Conservation (phyloP, 441 rosid species). For the Bocquillonia castaneifolia region DNA sequence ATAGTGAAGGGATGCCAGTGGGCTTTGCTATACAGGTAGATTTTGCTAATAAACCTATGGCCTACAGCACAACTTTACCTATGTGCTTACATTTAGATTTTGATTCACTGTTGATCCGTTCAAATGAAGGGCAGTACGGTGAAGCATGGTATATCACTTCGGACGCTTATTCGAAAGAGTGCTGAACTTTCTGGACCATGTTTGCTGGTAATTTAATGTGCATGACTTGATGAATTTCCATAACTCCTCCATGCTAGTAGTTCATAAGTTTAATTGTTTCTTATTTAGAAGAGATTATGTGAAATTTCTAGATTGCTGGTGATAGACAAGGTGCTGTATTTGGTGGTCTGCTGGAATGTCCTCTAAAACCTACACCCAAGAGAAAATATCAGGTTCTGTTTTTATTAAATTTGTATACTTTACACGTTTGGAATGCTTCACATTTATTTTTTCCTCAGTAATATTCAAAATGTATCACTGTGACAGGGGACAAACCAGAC, state of each 20-base stretch:
- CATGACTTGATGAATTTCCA: neutral
- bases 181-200: constrained; percentile 77
- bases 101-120: constrained; percentile 36
- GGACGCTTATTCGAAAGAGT: constrained; percentile 82
- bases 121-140: constrained; percentile 95
- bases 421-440: neutral
- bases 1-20: constrained; percentile 83
- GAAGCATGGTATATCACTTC: constrained; percentile 94
- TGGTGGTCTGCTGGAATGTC: constrained; percentile 81
- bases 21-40: constrained; percentile 83
- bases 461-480: constrained; percentile 3
- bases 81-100: constrained; percentile 23
- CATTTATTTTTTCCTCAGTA: neutral
- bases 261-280: constrained; percentile 8
- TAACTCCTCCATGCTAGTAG: neutral
- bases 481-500: constrained; percentile 73
- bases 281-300: constrained; percentile 22
- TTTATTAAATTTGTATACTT: neutral
- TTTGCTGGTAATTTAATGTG: constrained; percentile 52
- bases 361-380: constrained; percentile 74
- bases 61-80: constrained; percentile 13
- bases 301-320: constrained; percentile 60
- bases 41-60: constrained; percentile 18
- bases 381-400: constrained; percentile 78
- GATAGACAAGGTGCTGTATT: constrained; percentile 84